phyloP scores from a whole-genome alignment of 768 basidiomycete genomes.

The Mycena amicta region DNA sequence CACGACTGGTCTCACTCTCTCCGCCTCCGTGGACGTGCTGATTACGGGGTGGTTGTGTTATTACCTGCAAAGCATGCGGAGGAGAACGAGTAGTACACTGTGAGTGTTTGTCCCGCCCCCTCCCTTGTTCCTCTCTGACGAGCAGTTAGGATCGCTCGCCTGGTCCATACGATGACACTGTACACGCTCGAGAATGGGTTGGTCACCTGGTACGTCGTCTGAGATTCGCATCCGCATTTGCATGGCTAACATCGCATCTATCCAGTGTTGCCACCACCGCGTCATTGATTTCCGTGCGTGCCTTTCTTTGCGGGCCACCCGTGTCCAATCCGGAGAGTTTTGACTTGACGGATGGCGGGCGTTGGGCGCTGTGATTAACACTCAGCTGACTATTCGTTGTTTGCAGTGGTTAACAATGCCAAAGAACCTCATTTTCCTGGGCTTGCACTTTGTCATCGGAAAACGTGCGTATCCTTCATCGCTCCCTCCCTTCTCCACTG shows the following conservation, averaged over 20 bases:
- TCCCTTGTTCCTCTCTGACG: not conserved
- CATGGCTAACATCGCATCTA: not conserved
- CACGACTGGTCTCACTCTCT: slow-evolving; percentile 41
- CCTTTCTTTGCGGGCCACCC: not conserved
- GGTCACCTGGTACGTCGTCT: slow-evolving; percentile 29
- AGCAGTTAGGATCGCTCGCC: slow-evolving; percentile 31
- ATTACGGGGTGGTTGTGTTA: slow-evolving; percentile 35
- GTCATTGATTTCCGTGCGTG: slow-evolving; percentile 38
- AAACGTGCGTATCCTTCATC: slow-evolving; percentile 26
- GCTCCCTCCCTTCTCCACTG: not conserved
- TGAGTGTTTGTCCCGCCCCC: slow-evolving; percentile 1
- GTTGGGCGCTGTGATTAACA: not conserved
- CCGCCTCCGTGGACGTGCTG: slow-evolving; percentile 36
- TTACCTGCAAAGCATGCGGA: slow-evolving; percentile 30
- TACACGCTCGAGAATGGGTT: slow-evolving; percentile 41
- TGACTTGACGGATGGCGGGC: not conserved
- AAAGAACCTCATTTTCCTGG: slow-evolving; percentile 37
- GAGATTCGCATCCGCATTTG: not conserved
- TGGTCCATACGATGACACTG: slow-evolving; percentile 35
- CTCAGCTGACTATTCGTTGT: not conserved
- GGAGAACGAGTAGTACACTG: slow-evolving; percentile 16
- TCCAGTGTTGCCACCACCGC: slow-evolving; percentile 33
- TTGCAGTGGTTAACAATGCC: slow-evolving; percentile 37
- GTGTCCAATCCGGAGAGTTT: not conserved
- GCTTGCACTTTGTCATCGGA: slow-evolving; percentile 39